Conservation (phyloP, 352 stramenopile species). For the Globisporangium ultimum region DNA sequence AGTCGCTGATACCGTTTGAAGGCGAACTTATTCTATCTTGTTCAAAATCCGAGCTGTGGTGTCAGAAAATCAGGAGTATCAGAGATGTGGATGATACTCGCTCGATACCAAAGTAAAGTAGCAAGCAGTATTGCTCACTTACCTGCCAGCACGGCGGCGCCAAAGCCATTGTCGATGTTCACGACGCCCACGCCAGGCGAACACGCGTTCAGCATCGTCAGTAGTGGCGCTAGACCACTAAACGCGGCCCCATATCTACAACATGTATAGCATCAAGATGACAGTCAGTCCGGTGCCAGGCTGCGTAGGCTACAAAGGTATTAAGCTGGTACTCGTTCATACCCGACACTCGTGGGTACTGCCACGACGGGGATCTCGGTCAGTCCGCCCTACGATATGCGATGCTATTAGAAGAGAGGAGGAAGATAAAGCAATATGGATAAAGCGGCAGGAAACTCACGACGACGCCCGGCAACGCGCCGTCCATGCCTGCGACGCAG, state of each 20-base stretch:
- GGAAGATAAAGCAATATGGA: neutral
- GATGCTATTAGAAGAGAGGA: neutral
- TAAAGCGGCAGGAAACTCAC: constrained; percentile 37
- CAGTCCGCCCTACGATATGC: constrained; percentile 57
- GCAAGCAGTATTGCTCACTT: constrained; percentile 4
- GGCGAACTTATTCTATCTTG: neutral
- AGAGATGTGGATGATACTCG: neutral
- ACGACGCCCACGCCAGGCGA: constrained; percentile 97
- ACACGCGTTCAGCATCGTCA: constrained; percentile 98
- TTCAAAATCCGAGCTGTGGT: neutral
- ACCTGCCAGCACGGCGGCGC: constrained; percentile 92
- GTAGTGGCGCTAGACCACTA: constrained; percentile 90
- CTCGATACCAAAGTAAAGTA: constrained; percentile 1
- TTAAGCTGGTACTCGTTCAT: constrained; percentile 26
- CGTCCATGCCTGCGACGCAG: constrained; percentile 97
- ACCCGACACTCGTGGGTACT: constrained; percentile 93
- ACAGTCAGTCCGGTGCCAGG: neutral
- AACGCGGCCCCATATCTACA: constrained; percentile 78
- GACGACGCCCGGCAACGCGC: constrained; percentile 95
- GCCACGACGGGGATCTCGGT: constrained; percentile 84
- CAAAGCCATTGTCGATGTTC: constrained; percentile 99
- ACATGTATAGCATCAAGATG: neutral
- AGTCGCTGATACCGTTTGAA: too few relatives aligned
- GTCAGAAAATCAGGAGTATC: constrained; percentile 1
- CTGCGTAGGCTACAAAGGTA: neutral